These are phyloP conservation scores for Mimosa pudica DNA, from an alignment of 306 rosid genomes.

Conservation along the genomic window DNA sequence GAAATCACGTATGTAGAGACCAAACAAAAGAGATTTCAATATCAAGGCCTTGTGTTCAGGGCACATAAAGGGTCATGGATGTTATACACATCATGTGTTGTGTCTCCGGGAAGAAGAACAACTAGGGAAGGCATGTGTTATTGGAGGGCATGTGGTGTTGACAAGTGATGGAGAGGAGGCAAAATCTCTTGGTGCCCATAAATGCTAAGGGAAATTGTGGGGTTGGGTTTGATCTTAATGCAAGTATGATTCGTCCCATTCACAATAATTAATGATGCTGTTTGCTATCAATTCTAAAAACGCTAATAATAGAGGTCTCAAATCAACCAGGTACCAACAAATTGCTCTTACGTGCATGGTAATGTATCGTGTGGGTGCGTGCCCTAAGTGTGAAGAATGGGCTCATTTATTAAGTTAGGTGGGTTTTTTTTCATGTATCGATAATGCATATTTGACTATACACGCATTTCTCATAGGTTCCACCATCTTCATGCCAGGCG, in stretches of 20 bases:
- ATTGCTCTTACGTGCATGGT: neutral
- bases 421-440: neutral
- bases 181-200: slow-evolving; percentile 36
- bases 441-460: slow-evolving; percentile 1
- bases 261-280: slow-evolving; percentile 43
- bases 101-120: slow-evolving; percentile 53
- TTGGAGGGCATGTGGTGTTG: slow-evolving; percentile 59
- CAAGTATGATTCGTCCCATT: slow-evolving; percentile 46
- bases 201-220: slow-evolving; percentile 45
- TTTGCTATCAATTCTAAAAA: slow-evolving; percentile 34
- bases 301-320: slow-evolving; percentile 11
- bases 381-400: neutral
- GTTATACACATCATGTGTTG: slow-evolving; percentile 40
- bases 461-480: neutral
- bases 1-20: slow-evolving; percentile 47
- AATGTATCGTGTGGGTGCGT: slow-evolving; percentile 10
- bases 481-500: neutral
- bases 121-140: slow-evolving; percentile 37
- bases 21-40: slow-evolving; percentile 45
- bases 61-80: slow-evolving; percentile 46
- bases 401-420: neutral
- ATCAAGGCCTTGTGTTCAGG: slow-evolving; percentile 33
- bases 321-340: slow-evolving; percentile 18
- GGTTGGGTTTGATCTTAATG: slow-evolving; percentile 44
- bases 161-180: slow-evolving; percentile 51